A percentile compares a stretch with the other conserved stretches of the same genome.
Conservation (phyloP, 2,329 filamentous ascomycete species). For the Phoma sp. region DNA sequence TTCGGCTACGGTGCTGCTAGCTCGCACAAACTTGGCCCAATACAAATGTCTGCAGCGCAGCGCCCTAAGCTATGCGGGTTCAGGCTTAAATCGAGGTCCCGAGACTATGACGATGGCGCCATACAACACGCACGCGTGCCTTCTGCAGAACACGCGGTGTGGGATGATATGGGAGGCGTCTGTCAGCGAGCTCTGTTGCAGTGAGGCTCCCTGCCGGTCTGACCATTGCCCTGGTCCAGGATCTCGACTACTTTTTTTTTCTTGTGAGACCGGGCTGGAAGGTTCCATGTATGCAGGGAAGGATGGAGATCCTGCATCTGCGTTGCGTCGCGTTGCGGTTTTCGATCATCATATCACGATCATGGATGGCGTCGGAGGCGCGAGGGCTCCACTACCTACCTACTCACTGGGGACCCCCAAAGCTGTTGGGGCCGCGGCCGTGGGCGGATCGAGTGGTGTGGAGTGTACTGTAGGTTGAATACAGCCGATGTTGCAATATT, state of each 20-base stretch:
- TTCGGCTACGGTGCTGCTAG: slow-evolving; percentile 5
- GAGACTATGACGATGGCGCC: too few relatives aligned
- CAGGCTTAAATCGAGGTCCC: too few relatives aligned
- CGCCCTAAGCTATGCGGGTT: background rate
- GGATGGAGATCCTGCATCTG: background rate
- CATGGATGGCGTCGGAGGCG: background rate
- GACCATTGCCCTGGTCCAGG: background rate
- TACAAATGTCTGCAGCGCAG: background rate
- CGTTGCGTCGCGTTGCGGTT: background rate
- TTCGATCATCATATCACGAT: background rate
- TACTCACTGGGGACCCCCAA: background rate
- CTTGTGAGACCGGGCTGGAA: background rate
- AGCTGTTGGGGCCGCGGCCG: background rate
- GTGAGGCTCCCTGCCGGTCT: background rate
- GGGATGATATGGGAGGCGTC: slow-evolving; percentile 8
- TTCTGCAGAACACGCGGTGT: background rate
- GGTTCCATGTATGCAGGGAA: background rate
- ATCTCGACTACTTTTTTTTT: background rate
- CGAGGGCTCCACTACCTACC: background rate
- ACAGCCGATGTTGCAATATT: background rate
- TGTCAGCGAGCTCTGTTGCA: background rate
- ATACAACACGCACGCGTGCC: too few relatives aligned
- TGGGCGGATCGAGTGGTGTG: slow-evolving; percentile 8
- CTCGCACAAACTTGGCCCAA: background rate
- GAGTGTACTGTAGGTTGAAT: background rate